phyloP scores from a whole-genome alignment of 106 monocot genomes.

The Dioscorea alata region DNA sequence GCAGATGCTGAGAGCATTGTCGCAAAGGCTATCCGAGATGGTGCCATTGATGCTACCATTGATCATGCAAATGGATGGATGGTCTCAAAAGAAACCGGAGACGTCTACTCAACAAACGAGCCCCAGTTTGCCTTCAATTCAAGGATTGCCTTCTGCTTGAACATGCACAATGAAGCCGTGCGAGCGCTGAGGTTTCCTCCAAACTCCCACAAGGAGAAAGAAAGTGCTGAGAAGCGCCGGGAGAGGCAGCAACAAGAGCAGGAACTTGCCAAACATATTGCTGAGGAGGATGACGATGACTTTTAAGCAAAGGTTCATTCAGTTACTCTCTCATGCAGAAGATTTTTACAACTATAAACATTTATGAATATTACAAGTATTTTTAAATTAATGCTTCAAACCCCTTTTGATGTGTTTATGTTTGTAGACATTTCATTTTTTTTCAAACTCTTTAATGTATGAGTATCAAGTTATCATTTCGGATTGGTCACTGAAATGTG shows the following conservation, averaged over 20 bases:
- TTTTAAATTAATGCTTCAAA: no score
- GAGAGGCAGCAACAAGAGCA: conserved; percentile 95
- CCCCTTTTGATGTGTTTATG: no score
- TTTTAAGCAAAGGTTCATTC: conserved; percentile 27
- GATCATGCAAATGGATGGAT: conserved; percentile 91
- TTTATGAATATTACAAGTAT: no score
- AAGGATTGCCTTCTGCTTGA: conserved; percentile 88
- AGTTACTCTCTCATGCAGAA: neutral
- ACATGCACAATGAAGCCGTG: conserved; percentile 98
- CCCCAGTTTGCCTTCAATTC: conserved; percentile 90
- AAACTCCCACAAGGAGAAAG: conserved; percentile 94
- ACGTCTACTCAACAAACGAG: conserved; percentile 94
- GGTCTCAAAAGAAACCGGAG: conserved; percentile 95
- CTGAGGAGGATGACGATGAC: conserved; percentile 93
- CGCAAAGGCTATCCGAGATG: conserved; percentile 86
- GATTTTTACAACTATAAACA: no score
- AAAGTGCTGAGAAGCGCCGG: conserved; percentile 80
- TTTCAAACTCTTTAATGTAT: no score
- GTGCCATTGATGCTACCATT: conserved; percentile 86
- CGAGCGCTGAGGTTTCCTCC: conserved; percentile 86
- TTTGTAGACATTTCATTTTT: no score
- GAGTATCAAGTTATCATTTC: no score
- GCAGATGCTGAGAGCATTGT: conserved; percentile 98
- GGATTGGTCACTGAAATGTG: no score
- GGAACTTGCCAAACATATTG: conserved; percentile 92